A percentile compares a stretch with the other conserved stretches of the same genome.
These are phyloP conservation scores for Saraca asoca DNA, from an alignment of 331 rosid genomes.

Conservation along the genomic window DNA sequence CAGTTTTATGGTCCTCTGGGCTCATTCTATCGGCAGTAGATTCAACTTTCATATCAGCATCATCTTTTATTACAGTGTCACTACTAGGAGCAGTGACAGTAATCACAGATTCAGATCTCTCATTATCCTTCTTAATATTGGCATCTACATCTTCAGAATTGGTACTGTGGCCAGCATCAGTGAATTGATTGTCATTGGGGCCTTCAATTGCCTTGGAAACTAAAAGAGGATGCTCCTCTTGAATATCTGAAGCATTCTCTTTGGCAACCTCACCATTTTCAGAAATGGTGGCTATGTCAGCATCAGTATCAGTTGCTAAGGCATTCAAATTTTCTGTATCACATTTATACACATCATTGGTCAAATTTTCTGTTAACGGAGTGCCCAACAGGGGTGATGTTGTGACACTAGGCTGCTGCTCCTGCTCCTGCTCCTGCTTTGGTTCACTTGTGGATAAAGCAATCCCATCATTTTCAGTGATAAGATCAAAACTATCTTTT, in stretches of 20 bases:
- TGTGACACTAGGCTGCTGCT: slow-evolving; percentile 39
- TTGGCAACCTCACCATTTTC: slow-evolving; percentile 48
- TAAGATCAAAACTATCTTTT: slow-evolving; percentile 43
- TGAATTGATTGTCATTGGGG: slow-evolving; percentile 44
- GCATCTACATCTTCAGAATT: slow-evolving; percentile 46
- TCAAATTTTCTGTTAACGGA: slow-evolving; percentile 41
- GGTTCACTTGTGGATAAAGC: slow-evolving; percentile 42
- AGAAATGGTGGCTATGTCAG: slow-evolving; percentile 45
- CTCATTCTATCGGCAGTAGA: slow-evolving; percentile 42
- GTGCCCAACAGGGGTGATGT: slow-evolving; percentile 37
- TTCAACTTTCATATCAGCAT: slow-evolving; percentile 47
- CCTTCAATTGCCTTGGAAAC: slow-evolving; percentile 46
- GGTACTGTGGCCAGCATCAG: slow-evolving; percentile 44
- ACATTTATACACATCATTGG: slow-evolving; percentile 47
- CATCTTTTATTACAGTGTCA: slow-evolving; percentile 45
- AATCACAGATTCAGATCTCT: slow-evolving; percentile 49
- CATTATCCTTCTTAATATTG: slow-evolving; percentile 44
- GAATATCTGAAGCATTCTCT: slow-evolving; percentile 49
- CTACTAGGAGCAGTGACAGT: slow-evolving; percentile 40
- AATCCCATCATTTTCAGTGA: slow-evolving; percentile 47
- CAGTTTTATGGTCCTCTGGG: slow-evolving; percentile 57
- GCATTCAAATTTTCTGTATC: slow-evolving; percentile 44
- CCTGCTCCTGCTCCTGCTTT: slow-evolving; percentile 27
- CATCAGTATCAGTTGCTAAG: slow-evolving; percentile 37
- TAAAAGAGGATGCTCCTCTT: slow-evolving; percentile 47